Base-by-base conservation (phyloP, 2,329 filamentous ascomycete genomes). In the Ceratocystis ficicola region DNA sequence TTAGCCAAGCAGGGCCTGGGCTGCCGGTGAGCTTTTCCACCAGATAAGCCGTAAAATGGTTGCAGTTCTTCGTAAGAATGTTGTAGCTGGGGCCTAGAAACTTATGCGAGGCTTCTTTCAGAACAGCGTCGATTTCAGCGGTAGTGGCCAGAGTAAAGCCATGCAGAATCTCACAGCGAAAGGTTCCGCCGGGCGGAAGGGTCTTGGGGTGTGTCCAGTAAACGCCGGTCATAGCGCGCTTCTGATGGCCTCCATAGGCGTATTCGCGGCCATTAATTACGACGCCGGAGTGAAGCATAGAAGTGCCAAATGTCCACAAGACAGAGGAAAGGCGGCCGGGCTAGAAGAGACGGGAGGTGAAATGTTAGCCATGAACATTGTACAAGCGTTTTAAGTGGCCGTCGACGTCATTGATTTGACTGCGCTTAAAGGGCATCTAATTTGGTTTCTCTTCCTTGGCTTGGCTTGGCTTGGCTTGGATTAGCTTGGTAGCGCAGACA, bases 1-100 rank as follows among this genome's bases (percentile, higher is more conserved):
- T 95, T 65, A 95, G 77, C 87, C 89, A 95, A 20, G 75, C 76
- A 0, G 90, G 90, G 0, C 87, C 88, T 0, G 84, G 77, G 59
- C 83, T 81, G 5, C 86, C 84, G 1, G 88, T 93, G 65, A 95
- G 80, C 70, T 83, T 83, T 73, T 86, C 79, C 75, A 88, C 91
- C 20, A 95, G 80, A 71, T 87, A 84, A 22, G 84, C 85, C 1
- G 89, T 93, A 73, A 95, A 95, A 74, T 95, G 90, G 74, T 95
- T 95, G 80, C 90, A 95, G 75, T 95, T 95, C 70, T 85, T 85
- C 22, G 86, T 90, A 57, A 95, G 80, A 15, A 95, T 81, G 72
- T 94, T 93, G 75, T 95, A 94, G 15, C 82, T 82, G 0, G 85
- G 85, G 28, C 90, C 90, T 66, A 85, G 80, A 71, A 94, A 95